Evolutionary conservation across 2,329 filamentous ascomycete genomes (phyloP), one percentile per base, ranked within the genome.

Genomic region (Mollisia scopiformis): DNA sequence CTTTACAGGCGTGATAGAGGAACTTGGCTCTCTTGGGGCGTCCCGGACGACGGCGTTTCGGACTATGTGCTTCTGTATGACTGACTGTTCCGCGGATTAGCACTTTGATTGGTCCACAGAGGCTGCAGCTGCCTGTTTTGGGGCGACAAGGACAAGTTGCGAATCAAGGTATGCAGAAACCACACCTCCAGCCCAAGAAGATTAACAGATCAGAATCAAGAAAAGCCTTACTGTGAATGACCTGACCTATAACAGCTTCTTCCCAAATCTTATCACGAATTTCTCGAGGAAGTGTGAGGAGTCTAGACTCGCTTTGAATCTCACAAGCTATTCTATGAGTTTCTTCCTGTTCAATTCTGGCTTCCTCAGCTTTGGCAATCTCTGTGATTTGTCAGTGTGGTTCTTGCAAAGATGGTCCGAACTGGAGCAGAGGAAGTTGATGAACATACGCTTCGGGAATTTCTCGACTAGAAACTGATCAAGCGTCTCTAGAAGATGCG

Each of bases 271-370:
- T 55, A 37, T 55, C 52, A 30, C 52, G 25, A n/a, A 55, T 14
- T 25, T 55, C 52, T 27, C 35, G 33, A 43, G 52, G 52, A 14
- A 55, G 37, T 6, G 35, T 28, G 35, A 55, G 31, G n/a, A 55
- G 35, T 3, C 6, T 39, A 7, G 35, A 55, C 10, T 41, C 51
- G 11, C 11, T 11, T 7, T 54, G 51, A 6, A 30, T 16, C 23
- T 54, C 33, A 21, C 33, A 54, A 16, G 51, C 33, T 2, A 13
- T 13, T 14, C 23, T 39, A 2, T 54, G 21, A 6, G 11, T n/a
- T 27, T n/a, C 23, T 14, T n/a, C 21, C 27, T 28, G 51, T 16
- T 23, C 39, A 16, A 41, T 14, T 27, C 21, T 54, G 19, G 33
- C 21, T 16, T 54, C 43, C 27, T 54, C 51, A 27, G 31, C 51